Base-by-base conservation (phyloP, 371 early-diverging fungal genomes). In the Dichotomocladium elegans region DNA sequence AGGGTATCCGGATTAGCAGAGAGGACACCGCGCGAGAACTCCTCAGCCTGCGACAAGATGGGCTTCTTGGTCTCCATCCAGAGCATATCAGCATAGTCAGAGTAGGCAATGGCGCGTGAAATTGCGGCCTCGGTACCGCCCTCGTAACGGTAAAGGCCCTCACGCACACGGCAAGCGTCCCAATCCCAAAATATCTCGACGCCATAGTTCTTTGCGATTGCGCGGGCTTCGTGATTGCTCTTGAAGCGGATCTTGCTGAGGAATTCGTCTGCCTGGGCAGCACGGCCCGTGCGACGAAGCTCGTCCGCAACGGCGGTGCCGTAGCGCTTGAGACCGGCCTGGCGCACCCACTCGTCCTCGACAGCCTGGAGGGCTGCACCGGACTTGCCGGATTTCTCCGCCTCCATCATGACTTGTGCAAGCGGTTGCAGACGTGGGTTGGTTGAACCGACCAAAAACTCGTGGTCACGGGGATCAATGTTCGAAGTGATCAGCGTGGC, bases 1-100 rank as follows among this genome's bases (percentile, higher is more conserved):
- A 86, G 70, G 24, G 72, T 60, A 19, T 83, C 61, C 33, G 88
- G 88, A 48, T 73, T 70, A n/a, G 66, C 81, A 37, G 65, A 46
- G 24, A 75, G 58, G 17, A 98, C 98, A 56, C 94, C 95, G 46
- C 76, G 69, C 26, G 97, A 58, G 67, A 97, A 98, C 69, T 95
- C 86, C 64, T 87, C 82, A 48, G 99, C 98, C 79, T 98, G 99
- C 47, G 80, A 66, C 56, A 86, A 77, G 60, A 94, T 91, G 26
- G 99, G 98, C 64, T 87, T 92, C 73, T 89, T 92, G 52, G 96
- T 95, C 79, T 98, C 98, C 98, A 97, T 97, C 99, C 98, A 98
- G 37, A 96, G 72, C 62, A 97, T 78, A 72, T 98, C 99, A 58
- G 91, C 85, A 80, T 95, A 97, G 4, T 87, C 88, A 47, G 95